A percentile compares a stretch with the other conserved stretches of the same genome.
Conservation (phyloP, 371 early-diverging fungal species). For the Synchytrium microbalum region DNA sequence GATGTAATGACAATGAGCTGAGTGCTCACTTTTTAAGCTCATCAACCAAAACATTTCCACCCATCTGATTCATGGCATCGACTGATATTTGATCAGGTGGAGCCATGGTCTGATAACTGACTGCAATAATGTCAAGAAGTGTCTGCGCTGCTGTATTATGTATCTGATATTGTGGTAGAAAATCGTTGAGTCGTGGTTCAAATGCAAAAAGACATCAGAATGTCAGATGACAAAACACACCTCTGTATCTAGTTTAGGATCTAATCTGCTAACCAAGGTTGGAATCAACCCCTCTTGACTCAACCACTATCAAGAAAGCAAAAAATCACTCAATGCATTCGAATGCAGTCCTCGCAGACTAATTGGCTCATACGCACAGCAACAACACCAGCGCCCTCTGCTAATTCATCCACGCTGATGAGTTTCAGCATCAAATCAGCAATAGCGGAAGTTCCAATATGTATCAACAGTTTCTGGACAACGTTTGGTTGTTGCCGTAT, state of each 20-base stretch:
- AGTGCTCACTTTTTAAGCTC: constrained; percentile 64
- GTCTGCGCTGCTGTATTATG: constrained; percentile 86
- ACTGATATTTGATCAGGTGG: constrained; percentile 20
- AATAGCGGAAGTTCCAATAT: constrained; percentile 77
- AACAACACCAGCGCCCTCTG: constrained; percentile 71
- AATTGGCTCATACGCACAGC: constrained; percentile 37
- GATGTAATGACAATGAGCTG: too few species aligned
- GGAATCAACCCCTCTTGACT: constrained; percentile 67
- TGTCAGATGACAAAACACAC: constrained; percentile 26
- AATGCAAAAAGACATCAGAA: background rate
- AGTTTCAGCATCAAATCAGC: constrained; percentile 86
- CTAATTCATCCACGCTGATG: constrained; percentile 80
- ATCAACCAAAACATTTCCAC: constrained; percentile 52
- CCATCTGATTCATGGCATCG: constrained; percentile 11
- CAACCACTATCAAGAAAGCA: constrained; percentile 60
- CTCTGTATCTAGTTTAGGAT: constrained; percentile 67
- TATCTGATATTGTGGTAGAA: constrained; percentile 38
- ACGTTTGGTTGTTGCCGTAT: constrained; percentile 24
- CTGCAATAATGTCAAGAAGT: constrained; percentile 82
- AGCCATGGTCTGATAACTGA: constrained; percentile 41
- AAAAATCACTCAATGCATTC: constrained; percentile 1
- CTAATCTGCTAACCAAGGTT: constrained; percentile 62
- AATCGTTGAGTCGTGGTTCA: constrained; percentile 8
- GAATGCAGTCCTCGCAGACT: background rate
- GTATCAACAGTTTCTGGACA: constrained; percentile 49